Conservation (phyloP, 768 basidiomycete genomes). For the Boletus sensibilis region DNA sequence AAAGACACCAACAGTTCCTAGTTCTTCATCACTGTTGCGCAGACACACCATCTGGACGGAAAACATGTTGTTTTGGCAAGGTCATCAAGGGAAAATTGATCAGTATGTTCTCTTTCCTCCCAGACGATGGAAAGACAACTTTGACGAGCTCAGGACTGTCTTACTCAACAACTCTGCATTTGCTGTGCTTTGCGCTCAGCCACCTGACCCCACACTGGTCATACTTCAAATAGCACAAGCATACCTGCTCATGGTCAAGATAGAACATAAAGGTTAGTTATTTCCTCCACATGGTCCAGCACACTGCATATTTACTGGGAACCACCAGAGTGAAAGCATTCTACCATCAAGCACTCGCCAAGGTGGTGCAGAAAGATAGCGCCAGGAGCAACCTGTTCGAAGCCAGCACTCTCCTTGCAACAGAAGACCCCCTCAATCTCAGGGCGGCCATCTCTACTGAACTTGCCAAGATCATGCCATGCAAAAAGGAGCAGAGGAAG, state of each 20-base stretch:
- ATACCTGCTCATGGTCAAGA: slow-evolving; percentile 52
- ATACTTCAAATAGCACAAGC: slow-evolving; percentile 64
- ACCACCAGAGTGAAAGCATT: slow-evolving; percentile 73
- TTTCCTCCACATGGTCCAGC: not conserved
- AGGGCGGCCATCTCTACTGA: slow-evolving; percentile 58
- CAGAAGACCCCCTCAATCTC: slow-evolving; percentile 50
- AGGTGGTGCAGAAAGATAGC: slow-evolving; percentile 60
- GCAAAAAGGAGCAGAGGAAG: slow-evolving; percentile 70
- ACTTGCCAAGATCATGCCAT: slow-evolving; percentile 65
- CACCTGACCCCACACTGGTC: slow-evolving; percentile 51
- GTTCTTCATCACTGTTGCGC: slow-evolving; percentile 72
- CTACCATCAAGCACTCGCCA: slow-evolving; percentile 82
- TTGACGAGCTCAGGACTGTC: slow-evolving; percentile 69
- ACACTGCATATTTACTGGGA: not conserved
- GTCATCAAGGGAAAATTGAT: slow-evolving; percentile 85
- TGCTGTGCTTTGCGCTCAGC: slow-evolving; percentile 65
- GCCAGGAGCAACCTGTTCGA: slow-evolving; percentile 74
- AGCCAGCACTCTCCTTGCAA: slow-evolving; percentile 67
- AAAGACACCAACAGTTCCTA: slow-evolving; percentile 75
- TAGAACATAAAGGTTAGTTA: slow-evolving; percentile 62
- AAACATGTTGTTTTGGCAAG: slow-evolving; percentile 89
- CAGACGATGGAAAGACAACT: slow-evolving; percentile 51
- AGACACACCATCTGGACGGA: slow-evolving; percentile 74
- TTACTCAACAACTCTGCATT: slow-evolving; percentile 88
- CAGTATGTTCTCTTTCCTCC: slow-evolving; percentile 36